Percentiles rank a stretch among this genome's conserved stretches.
These are phyloP conservation scores for Lycium ferocissimum DNA, from an alignment of 257 asterid genomes.

Conservation along the genomic window DNA sequence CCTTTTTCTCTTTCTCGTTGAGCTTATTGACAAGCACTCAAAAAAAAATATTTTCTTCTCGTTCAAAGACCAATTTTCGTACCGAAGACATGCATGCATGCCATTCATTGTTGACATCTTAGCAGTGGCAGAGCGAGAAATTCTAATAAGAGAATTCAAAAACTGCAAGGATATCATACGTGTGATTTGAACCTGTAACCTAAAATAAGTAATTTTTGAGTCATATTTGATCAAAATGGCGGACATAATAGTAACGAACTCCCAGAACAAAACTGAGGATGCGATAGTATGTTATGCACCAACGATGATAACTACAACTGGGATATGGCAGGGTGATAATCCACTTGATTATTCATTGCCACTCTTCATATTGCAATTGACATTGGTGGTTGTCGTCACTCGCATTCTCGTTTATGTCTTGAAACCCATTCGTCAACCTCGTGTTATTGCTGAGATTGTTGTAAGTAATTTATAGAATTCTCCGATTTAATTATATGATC, in stretches of 20 bases:
- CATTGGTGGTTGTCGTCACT: constrained; percentile 71
- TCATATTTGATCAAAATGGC: constrained; percentile 41
- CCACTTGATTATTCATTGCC: constrained; percentile 94
- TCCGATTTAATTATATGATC: background rate
- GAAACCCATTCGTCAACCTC: constrained; percentile 95
- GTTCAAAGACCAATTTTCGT: background rate
- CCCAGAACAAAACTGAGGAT: constrained; percentile 46
- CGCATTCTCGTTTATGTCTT: constrained; percentile 74
- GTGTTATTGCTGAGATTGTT: constrained; percentile 87
- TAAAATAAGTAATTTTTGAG: background rate
- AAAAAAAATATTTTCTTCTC: background rate
- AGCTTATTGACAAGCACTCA: background rate
- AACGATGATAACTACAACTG: constrained; percentile 89
- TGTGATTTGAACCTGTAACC: background rate
- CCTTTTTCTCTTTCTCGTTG: background rate
- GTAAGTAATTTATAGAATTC: constrained; percentile 48
- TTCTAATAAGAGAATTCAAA: background rate
- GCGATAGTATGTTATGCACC: constrained; percentile 90
- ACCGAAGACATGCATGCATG: background rate
- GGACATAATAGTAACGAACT: constrained; percentile 5
- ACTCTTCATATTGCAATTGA: constrained; percentile 81
- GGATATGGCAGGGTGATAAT: constrained; percentile 95
- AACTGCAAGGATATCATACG: accelerated
- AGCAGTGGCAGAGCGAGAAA: background rate
- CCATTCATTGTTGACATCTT: background rate